Base-by-base conservation (phyloP, 192 early-diverging fungal genomes). In the Podila horticola region DNA sequence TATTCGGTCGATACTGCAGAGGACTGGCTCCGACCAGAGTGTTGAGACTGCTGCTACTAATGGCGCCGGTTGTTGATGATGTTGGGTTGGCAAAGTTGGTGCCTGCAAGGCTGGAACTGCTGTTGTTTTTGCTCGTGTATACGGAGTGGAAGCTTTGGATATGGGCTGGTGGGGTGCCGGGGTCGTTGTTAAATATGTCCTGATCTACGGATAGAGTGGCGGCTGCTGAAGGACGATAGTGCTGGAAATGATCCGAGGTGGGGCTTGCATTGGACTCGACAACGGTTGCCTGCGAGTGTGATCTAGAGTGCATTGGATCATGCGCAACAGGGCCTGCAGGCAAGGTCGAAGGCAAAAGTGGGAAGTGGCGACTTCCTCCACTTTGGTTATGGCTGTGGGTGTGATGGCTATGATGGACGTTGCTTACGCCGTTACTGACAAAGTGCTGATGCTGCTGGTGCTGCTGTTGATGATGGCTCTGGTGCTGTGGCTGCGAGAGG, bases 1-100 rank as follows among this genome's bases (percentile, higher is more conserved):
- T 79, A 34, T 79, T 59, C 4, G 76, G 71, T 31, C 77, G 65
- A 48, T 81, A 67, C 22, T 81, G 77, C 24, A 73, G 49, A 1
- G 71, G 71, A 33, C 66, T 73, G 12, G 41, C 61, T 52, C 38
- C 31, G 30, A 58, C 38, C 30, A 60, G 70, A 12, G 72, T 60
- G 28, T 12, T 70, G 57, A 76, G 41, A 31, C 63, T 69, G 61
- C 68, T 57, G 48, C 58, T 69, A 55, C 36, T 69, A 62, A 64
- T 70, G 24, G 68, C 41, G 13, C 38, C 62, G 22, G 15, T 20
- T 10, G 20, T 22, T 12, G 52, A 55, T 0, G 52, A 20, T 55
- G 52, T 22, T 55, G 52, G 24, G 22, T 60, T 64, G 31, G 67
- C 20, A 26, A 57, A 29, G 61, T 63, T 70, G 45, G 62, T 48